phyloP scores from a whole-genome alignment of 139 green algal species.

The Protoeuglena noctilucae region DNA sequence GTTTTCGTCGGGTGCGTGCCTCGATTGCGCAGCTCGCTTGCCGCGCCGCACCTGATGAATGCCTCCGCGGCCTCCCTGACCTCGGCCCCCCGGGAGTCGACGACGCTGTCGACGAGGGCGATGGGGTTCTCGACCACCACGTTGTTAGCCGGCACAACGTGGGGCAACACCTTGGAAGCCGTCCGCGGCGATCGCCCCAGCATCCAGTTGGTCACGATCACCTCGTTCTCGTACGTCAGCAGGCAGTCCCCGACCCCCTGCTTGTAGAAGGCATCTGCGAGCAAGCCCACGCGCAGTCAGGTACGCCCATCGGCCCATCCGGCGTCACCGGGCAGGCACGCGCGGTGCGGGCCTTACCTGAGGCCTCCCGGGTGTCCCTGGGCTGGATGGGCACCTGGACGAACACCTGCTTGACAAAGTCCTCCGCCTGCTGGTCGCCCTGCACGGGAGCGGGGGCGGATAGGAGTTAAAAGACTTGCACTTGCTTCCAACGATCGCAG shows the following conservation, averaged over 20 bases:
- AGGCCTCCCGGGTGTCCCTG: slow-evolving; percentile 59
- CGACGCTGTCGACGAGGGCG: slow-evolving; percentile 16
- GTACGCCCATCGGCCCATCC: too few species aligned
- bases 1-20: too few species aligned
- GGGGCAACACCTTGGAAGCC: slow-evolving; percentile 54
- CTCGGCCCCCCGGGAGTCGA: slow-evolving; percentile 17
- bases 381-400: slow-evolving; percentile 61
- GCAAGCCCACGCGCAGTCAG: too few species aligned
- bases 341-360: too few species aligned
- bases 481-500: too few species aligned
- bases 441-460: too few species aligned
- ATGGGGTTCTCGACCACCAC: slow-evolving; percentile 39
- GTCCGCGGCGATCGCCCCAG: slow-evolving; percentile 19
- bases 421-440: too few species aligned
- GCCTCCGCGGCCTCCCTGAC: slow-evolving; percentile 32
- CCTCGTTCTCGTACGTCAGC: slow-evolving; percentile 84
- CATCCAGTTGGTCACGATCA: slow-evolving; percentile 55
- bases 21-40: too few species aligned
- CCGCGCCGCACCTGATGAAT: too few species aligned
- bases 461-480: too few species aligned
- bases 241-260: slow-evolving; percentile 54
- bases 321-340: too few species aligned
- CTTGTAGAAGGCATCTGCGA: slow-evolving; percentile 83
- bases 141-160: slow-evolving; percentile 42
- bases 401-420: too few species aligned